Percentiles rank a stretch among this genome's conserved stretches.
Evolutionary conservation across 768 basidiomycete species (phyloP).

Genomic region (Goffeauzyma gilvescens): DNA sequence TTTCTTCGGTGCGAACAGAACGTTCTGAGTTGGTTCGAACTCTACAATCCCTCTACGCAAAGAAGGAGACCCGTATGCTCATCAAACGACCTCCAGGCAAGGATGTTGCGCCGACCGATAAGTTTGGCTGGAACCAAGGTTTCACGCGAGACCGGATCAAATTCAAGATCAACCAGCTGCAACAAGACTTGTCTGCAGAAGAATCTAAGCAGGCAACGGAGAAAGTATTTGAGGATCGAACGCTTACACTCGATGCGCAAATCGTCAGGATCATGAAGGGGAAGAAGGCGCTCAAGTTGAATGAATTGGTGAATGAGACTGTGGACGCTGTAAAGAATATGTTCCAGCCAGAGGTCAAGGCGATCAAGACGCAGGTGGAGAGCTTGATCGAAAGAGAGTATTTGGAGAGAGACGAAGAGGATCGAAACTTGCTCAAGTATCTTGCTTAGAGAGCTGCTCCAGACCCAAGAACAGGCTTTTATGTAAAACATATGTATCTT

Average conservation of each 20-base stretch:
- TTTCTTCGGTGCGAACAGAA: too few relatives aligned
- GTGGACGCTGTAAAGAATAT: slow-evolving; percentile 72
- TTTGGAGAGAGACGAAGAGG: slow-evolving; percentile 52
- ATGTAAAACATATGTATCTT: too few relatives aligned
- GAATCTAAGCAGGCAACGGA: slow-evolving; percentile 65
- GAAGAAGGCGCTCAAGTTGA: slow-evolving; percentile 61
- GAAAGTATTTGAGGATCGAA: slow-evolving; percentile 70
- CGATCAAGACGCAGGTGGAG: slow-evolving; percentile 71
- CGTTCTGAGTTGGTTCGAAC: slow-evolving; percentile 51
- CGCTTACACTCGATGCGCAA: slow-evolving; percentile 71
- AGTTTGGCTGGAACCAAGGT: slow-evolving; percentile 60
- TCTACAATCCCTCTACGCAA: slow-evolving; percentile 71
- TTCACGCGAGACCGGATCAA: slow-evolving; percentile 62
- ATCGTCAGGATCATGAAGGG: slow-evolving; percentile 94
- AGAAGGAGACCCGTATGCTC: slow-evolving; percentile 59
- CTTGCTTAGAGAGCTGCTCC: too few relatives aligned
- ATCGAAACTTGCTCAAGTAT: slow-evolving; percentile 57
- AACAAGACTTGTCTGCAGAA: slow-evolving; percentile 74
- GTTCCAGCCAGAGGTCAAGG: slow-evolving; percentile 63
- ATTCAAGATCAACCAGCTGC: slow-evolving; percentile 88
- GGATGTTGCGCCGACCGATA: slow-evolving; percentile 57
- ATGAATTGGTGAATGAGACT: slow-evolving; percentile 60
- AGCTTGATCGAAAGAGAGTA: slow-evolving; percentile 62
- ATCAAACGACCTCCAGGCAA: slow-evolving; percentile 57
- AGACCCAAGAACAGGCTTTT: too few relatives aligned